These are phyloP conservation scores for Staphylotrichum longicolle DNA, from an alignment of 495 filamentous ascomycete species.

Conservation along the genomic window DNA sequence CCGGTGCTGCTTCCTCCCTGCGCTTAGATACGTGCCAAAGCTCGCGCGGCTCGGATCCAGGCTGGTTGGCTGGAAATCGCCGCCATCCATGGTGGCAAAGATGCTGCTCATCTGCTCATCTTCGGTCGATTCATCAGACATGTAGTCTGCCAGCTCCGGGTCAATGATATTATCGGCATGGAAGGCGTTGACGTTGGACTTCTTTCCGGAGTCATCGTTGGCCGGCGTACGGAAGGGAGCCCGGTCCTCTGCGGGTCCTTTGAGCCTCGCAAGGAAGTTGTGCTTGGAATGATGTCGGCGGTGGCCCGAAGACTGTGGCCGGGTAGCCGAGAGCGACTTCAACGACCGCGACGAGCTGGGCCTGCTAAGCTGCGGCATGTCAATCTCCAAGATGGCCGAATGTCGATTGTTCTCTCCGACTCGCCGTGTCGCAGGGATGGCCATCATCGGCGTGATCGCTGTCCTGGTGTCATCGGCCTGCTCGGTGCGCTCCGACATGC, in stretches of 20 bases:
- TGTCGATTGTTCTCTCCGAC: slow-evolving; percentile 78
- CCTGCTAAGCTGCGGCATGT: slow-evolving; percentile 60
- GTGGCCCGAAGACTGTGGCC: slow-evolving; percentile 73
- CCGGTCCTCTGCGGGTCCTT: slow-evolving; percentile 57
- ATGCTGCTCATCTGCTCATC: slow-evolving; percentile 90
- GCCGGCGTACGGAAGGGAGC: slow-evolving; percentile 85
- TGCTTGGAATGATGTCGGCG: slow-evolving; percentile 85
- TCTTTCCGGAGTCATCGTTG: slow-evolving; percentile 59
- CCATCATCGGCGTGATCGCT: slow-evolving; percentile 67
- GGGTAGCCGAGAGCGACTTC: slow-evolving; percentile 64
- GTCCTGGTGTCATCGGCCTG: slow-evolving; percentile 44
- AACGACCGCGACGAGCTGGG: slow-evolving; percentile 92
- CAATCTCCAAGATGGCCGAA: slow-evolving; percentile 90
- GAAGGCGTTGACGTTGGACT: slow-evolving; percentile 78
- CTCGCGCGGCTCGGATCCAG: slow-evolving; percentile 50
- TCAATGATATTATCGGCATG: slow-evolving; percentile 98
- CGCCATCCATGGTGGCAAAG: slow-evolving; percentile 63
- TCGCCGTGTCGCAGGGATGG: slow-evolving; percentile 81
- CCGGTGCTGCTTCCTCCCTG: slow-evolving; percentile 66
- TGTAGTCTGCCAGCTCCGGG: slow-evolving; percentile 88
- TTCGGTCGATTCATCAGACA: slow-evolving; percentile 91
- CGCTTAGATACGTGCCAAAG: slow-evolving; percentile 54
- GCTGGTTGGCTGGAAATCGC: slow-evolving; percentile 42
- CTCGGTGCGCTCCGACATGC: slow-evolving; percentile 43
- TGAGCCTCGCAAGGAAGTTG: slow-evolving; percentile 65